Conservation (phyloP, 306 rosid genomes). For the Sicyos baderoa region DNA sequence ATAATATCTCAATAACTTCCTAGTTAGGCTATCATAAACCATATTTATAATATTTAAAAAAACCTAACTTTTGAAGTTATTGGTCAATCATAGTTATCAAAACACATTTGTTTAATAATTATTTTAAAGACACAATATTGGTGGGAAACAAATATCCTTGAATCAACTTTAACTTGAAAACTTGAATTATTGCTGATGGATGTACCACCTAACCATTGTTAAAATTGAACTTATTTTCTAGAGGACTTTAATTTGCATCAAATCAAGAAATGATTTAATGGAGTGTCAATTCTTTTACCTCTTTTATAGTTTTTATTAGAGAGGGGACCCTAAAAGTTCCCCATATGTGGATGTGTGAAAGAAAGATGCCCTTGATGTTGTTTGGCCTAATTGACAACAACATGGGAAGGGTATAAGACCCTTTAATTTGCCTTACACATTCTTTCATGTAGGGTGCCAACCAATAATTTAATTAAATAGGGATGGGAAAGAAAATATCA, state of each 20-base stretch:
- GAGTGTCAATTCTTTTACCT: background rate
- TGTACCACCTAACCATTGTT: background rate
- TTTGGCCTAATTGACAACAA: constrained; percentile 4
- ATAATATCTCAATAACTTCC: background rate
- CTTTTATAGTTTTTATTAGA: background rate
- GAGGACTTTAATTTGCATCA: background rate
- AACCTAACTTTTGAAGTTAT: background rate
- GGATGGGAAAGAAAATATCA: background rate
- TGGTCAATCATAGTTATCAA: background rate
- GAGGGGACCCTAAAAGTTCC: constrained; percentile 13
- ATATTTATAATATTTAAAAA: too few species aligned
- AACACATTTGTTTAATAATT: background rate
- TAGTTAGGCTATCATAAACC: background rate
- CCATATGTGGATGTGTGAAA: background rate
- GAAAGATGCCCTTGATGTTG: background rate
- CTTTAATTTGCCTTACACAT: background rate
- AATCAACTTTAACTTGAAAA: background rate
- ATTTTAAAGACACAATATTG: background rate
- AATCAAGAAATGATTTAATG: background rate
- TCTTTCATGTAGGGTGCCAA: background rate
- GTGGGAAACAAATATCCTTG: background rate
- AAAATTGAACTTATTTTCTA: background rate
- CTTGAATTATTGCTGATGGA: background rate
- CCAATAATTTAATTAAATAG: background rate
- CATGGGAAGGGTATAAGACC: background rate